Evolutionary conservation across 2,329 filamentous ascomycete genomes (phyloP).

Genomic region (Verticillium alfalfae): DNA sequence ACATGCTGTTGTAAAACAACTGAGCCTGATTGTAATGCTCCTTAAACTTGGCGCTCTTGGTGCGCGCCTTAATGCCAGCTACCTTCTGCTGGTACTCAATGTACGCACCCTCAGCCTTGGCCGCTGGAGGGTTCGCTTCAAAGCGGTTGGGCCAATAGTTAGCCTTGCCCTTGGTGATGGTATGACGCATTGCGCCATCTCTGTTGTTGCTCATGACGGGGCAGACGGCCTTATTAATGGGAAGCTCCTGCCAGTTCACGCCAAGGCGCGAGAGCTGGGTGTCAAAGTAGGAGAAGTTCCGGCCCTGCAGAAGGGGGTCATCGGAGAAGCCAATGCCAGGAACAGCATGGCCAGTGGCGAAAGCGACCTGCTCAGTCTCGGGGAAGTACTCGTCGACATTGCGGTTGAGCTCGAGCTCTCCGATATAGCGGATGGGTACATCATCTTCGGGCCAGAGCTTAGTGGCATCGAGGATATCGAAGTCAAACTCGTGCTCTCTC

Average conservation of each 20-base stretch:
- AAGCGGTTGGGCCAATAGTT: slow-evolving; percentile 80
- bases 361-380: slow-evolving; percentile 77
- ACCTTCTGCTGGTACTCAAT: slow-evolving; percentile 62
- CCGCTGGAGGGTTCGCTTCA: slow-evolving; percentile 57
- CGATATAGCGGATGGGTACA: slow-evolving; percentile 71
- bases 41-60: slow-evolving; percentile 67
- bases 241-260: slow-evolving; percentile 70
- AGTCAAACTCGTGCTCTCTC: slow-evolving; percentile 72
- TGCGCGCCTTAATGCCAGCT: slow-evolving; percentile 63
- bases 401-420: slow-evolving; percentile 72
- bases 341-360: slow-evolving; percentile 75
- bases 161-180: slow-evolving; percentile 65
- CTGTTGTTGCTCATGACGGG: slow-evolving; percentile 73
- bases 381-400: slow-evolving; percentile 80
- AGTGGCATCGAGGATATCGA: slow-evolving; percentile 79
- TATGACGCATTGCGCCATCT: slow-evolving; percentile 68
- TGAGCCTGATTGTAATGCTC: slow-evolving; percentile 76
- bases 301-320: slow-evolving; percentile 68
- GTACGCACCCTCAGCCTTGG: slow-evolving; percentile 59
- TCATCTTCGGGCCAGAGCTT: slow-evolving; percentile 81
- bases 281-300: slow-evolving; percentile 64
- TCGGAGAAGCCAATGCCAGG: slow-evolving; percentile 74
- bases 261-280: slow-evolving; percentile 67
- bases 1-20: slow-evolving; percentile 76
- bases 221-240: slow-evolving; percentile 70